Base-by-base conservation (phyloP, 2,329 filamentous ascomycete species). In the Lachnellula occidentalis region DNA sequence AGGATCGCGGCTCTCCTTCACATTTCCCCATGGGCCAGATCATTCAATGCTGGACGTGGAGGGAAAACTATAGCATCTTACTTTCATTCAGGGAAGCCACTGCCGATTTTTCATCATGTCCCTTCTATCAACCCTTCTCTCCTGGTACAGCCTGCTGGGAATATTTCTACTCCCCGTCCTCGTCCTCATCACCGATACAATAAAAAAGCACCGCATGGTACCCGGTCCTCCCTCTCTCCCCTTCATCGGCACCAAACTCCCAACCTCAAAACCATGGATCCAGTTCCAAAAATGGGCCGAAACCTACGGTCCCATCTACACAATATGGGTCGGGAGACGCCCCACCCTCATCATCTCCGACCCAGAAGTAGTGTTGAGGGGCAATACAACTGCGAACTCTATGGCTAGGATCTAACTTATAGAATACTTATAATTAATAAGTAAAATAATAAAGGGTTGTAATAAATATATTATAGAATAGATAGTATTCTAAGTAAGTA, bases 321-420 rank as follows among this genome's bases (percentile, higher is more conserved):
- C 75, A 2, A 69, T 77, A 56, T 76, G 74, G 74, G 72, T 76
- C 24, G 74, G 74, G 0, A 67, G 74, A n/a, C 70, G 68, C 11
- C 74, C 74, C 2, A 75, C 74, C 0, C 56, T 78, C 5, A 66
- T 77, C 50, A 67, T 77, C 48, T 76, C 71, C 0, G 74, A 77
- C 57, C 73, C 74, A 0, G 61, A 69, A 12, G 65, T 76, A 1
- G 74, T n/a, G n/a, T n/a, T n/a, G n/a, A n/a, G n/a, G n/a, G n/a
- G n/a, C n/a, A n/a, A n/a, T n/a, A n/a, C n/a, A n/a, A n/a, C n/a
- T n/a, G n/a, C n/a, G n/a, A n/a, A n/a, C n/a, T n/a, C n/a, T n/a
- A n/a, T n/a, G n/a, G n/a, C n/a, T n/a, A n/a, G n/a, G n/a, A n/a
- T n/a, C n/a, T n/a, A n/a, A n/a, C n/a, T n/a, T n/a, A n/a, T n/a